These are phyloP conservation scores for Aristolochia fimbriata DNA, from an alignment of 164 flowering plant species.

Conservation along the genomic window DNA sequence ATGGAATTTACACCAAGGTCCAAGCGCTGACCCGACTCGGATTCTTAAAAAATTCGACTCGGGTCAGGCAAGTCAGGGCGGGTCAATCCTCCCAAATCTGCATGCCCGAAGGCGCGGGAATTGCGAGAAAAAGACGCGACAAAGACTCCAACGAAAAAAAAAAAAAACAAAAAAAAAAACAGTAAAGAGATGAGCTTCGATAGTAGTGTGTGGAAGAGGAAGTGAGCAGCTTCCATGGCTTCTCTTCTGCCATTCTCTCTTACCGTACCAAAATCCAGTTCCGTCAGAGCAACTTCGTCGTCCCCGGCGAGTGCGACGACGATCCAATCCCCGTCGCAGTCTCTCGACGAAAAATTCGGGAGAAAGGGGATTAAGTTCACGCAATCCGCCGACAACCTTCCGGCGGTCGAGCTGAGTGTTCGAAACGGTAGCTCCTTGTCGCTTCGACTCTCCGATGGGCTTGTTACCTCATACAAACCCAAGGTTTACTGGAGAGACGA, in stretches of 20 bases:
- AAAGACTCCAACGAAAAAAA: too few relatives aligned
- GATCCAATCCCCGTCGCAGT: conserved; percentile 9
- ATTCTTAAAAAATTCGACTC: too few relatives aligned
- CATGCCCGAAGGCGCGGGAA: too few relatives aligned
- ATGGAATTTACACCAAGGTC: too few relatives aligned
- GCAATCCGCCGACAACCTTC: neutral
- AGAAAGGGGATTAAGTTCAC: conserved; percentile 68
- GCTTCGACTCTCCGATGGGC: conserved; percentile 55
- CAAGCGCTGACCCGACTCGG: too few relatives aligned
- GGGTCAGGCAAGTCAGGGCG: too few relatives aligned
- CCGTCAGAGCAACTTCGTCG: neutral
- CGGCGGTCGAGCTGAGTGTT: conserved; percentile 50
- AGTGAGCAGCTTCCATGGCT: neutral
- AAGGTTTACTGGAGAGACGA: conserved; percentile 84
- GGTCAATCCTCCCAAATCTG: too few relatives aligned
- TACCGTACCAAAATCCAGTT: neutral
- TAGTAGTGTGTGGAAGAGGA: too few relatives aligned
- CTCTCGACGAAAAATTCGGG: conserved; percentile 54
- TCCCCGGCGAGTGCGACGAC: neutral
- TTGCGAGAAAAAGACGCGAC: too few relatives aligned
- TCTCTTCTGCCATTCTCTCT: conserved; percentile 1
- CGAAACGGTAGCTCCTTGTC: conserved; percentile 77
- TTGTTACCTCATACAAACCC: conserved; percentile 76
- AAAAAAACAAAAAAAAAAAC: too few relatives aligned
- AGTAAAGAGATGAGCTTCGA: too few relatives aligned